Evolutionary conservation across 129 eudicot genomes (phyloP).

Genomic region (Scalesia atractyloides): DNA sequence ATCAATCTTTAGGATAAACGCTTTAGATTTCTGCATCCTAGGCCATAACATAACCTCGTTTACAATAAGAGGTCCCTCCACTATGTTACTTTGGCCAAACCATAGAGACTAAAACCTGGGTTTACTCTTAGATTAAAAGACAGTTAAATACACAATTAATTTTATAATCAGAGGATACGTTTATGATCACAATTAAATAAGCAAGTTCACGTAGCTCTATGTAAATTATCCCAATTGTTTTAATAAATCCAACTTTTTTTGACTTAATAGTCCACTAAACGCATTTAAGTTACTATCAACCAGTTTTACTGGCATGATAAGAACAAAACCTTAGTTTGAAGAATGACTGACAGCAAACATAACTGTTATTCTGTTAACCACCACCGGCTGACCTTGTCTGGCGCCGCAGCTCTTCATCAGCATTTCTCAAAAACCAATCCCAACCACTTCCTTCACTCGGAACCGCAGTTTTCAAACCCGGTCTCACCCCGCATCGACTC

Average conservation of each 20-base stretch:
- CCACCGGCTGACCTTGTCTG: constrained; percentile 54
- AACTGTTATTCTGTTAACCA: constrained; percentile 31
- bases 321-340: neutral
- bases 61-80: no score
- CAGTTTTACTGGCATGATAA: constrained; percentile 8
- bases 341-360: neutral
- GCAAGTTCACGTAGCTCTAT: no score
- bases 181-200: no score
- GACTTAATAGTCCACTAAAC: neutral
- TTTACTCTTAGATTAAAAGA: no score
- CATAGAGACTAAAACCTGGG: no score
- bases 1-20: no score
- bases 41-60: no score
- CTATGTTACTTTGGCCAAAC: no score
- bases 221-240: no score
- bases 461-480: constrained; percentile 87
- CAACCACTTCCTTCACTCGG: constrained; percentile 94
- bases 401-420: constrained; percentile 59
- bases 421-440: constrained; percentile 82
- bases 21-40: no score
- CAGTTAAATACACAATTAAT: no score
- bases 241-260: neutral
- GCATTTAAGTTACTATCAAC: neutral
- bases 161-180: no score
- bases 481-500: constrained; percentile 69